These are phyloP conservation scores for Ogataea pilisensis DNA, from an alignment of 805 yeast species.

Conservation along the genomic window DNA sequence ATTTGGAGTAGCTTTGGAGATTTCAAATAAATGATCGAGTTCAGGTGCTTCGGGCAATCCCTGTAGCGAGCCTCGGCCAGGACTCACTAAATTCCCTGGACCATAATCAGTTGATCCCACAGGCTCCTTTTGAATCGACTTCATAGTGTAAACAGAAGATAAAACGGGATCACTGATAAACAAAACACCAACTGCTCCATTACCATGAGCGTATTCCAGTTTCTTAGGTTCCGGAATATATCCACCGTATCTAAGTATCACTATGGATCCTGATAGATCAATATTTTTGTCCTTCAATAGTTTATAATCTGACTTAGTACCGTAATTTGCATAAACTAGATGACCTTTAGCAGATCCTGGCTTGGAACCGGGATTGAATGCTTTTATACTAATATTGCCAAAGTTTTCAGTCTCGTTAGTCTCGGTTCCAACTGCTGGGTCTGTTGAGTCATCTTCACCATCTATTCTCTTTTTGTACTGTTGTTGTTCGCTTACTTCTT, in stretches of 20 bases:
- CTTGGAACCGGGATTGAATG: conserved; percentile 68
- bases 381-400: conserved; percentile 35
- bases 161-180: conserved; percentile 49
- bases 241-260: conserved; percentile 59
- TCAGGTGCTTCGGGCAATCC: conserved; percentile 34
- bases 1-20: conserved; percentile 54
- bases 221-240: conserved; percentile 47
- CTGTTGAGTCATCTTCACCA: conserved; percentile 5
- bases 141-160: conserved; percentile 31
- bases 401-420: background rate
- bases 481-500: conserved; percentile 7
- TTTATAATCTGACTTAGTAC: conserved; percentile 51
- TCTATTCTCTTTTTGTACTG: conserved; percentile 2
- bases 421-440: conserved; percentile 4
- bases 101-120: conserved; percentile 53
- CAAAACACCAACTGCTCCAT: conserved; percentile 62
- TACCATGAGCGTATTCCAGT: conserved; percentile 48
- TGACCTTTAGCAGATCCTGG: conserved; percentile 52
- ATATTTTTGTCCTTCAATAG: conserved; percentile 35
- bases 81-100: conserved; percentile 77
- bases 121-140: conserved; percentile 49
- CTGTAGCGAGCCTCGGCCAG: conserved; percentile 55
- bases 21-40: conserved; percentile 37
- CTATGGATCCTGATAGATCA: conserved; percentile 44
- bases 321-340: conserved; percentile 64